Percentiles rank a stretch among this genome's conserved stretches.
Evolutionary conservation across 106 monocot genomes (phyloP).

Genomic region (Gastrodia elata): DNA sequence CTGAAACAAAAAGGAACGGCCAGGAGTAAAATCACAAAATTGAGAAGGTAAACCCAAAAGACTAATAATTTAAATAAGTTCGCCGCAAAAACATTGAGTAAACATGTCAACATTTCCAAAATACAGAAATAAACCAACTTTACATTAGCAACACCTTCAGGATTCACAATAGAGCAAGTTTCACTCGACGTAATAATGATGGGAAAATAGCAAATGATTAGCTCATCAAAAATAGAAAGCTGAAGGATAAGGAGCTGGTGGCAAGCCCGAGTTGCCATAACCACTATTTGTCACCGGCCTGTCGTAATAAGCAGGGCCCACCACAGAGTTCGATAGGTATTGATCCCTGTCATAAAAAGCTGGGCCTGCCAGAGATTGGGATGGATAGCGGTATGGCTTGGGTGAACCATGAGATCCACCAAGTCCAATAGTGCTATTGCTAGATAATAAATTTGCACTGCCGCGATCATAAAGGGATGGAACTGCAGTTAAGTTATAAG

Average conservation of each 20-base stretch:
- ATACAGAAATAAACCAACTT: background rate
- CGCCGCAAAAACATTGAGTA: background rate
- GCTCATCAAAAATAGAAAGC: slow-evolving; percentile 6
- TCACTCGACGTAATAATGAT: background rate
- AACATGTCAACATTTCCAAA: background rate
- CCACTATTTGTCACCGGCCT: slow-evolving; percentile 18
- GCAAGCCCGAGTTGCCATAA: slow-evolving; percentile 5
- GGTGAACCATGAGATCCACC: slow-evolving; percentile 17
- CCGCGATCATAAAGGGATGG: slow-evolving; percentile 18
- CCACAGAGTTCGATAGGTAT: slow-evolving; percentile 22
- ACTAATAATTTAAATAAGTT: background rate
- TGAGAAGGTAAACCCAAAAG: background rate
- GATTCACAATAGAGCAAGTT: background rate
- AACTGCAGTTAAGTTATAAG: slow-evolving; percentile 19
- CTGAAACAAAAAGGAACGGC: too few species aligned
- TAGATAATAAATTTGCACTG: slow-evolving; percentile 4
- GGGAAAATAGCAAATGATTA: background rate
- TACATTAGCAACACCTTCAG: background rate
- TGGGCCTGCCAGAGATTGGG: slow-evolving; percentile 17
- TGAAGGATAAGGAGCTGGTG: slow-evolving; percentile 6
- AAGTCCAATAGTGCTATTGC: slow-evolving; percentile 13
- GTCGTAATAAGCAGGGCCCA: slow-evolving; percentile 21
- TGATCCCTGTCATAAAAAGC: slow-evolving; percentile 30
- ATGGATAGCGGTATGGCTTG: slow-evolving; percentile 19
- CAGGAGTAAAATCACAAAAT: too few species aligned